These are phyloP conservation scores for Sonneratia caseolaris DNA, from an alignment of 345 rosid species.

Conservation along the genomic window DNA sequence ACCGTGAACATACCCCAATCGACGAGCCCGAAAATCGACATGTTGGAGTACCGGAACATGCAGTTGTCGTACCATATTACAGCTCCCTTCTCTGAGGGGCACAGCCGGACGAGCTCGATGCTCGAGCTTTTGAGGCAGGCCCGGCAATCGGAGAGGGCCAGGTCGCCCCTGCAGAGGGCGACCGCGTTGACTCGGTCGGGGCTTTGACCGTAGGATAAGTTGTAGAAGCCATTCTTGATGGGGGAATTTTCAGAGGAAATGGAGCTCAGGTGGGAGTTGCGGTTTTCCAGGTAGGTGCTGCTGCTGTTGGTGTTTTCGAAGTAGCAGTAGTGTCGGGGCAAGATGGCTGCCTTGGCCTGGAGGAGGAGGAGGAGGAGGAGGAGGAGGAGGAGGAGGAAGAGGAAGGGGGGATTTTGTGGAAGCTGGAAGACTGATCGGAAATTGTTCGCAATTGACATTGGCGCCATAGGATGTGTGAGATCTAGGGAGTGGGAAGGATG, in stretches of 20 bases:
- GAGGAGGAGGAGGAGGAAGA: background rate
- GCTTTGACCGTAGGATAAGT: conserved; percentile 26
- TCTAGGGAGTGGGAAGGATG: too few relatives aligned
- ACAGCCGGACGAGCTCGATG: background rate
- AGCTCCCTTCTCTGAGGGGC: conserved; percentile 8
- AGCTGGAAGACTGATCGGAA: background rate
- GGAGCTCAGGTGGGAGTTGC: conserved; percentile 24
- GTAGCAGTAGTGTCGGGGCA: background rate
- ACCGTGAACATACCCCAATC: accelerated
- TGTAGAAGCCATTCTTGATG: conserved; percentile 23
- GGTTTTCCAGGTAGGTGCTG: conserved; percentile 34
- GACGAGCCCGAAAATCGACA: background rate
- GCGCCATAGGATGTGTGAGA: too few relatives aligned
- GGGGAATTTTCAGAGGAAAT: conserved; percentile 18
- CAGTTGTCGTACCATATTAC: conserved; percentile 23
- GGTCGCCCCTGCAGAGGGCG: conserved; percentile 39
- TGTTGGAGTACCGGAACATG: conserved; percentile 19
- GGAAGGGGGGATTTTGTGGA: background rate
- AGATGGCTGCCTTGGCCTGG: background rate
- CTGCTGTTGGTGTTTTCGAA: conserved; percentile 21
- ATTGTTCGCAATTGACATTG: background rate
- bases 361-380: background rate
- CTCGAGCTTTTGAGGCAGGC: conserved; percentile 20
- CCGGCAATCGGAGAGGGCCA: conserved; percentile 18
- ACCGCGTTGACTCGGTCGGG: conserved; percentile 25